phyloP scores from a whole-genome alignment of 2,329 filamentous ascomycete species.

The Fusarium compactum region DNA sequence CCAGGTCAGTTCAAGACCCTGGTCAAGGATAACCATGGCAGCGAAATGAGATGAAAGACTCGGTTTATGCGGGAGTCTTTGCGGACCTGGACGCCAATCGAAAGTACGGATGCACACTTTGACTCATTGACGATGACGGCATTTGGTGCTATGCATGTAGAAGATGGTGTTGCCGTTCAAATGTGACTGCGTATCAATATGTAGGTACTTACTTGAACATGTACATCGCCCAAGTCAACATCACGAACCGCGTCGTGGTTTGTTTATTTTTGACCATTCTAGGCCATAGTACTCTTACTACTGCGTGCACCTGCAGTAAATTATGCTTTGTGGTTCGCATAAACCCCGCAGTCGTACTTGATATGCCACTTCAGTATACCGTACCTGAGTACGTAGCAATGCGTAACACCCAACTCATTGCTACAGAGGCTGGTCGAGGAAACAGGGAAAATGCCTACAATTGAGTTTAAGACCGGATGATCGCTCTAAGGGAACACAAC shows the following conservation, averaged over 20 bases:
- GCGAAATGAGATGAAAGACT: slow-evolving; percentile 41
- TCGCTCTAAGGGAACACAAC: neutral
- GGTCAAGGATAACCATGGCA: slow-evolving; percentile 31
- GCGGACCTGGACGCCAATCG: slow-evolving; percentile 16
- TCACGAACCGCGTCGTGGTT: slow-evolving; percentile 20
- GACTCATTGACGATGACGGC: slow-evolving; percentile 27
- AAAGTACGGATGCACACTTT: neutral
- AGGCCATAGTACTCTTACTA: slow-evolving; percentile 1
- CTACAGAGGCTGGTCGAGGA: slow-evolving; percentile 19
- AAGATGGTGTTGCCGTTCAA: slow-evolving; percentile 5
- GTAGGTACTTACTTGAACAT: neutral
- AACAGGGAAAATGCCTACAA: slow-evolving; percentile 19
- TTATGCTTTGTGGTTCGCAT: slow-evolving; percentile 25
- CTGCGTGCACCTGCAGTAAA: slow-evolving; percentile 23
- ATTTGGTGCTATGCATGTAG: slow-evolving; percentile 14
- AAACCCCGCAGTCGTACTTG: slow-evolving; percentile 23
- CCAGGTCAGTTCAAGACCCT: slow-evolving; percentile 22
- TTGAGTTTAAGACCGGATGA: slow-evolving; percentile 7
- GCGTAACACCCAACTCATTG: neutral
- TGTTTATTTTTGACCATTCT: slow-evolving; percentile 24
- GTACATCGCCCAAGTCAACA: slow-evolving; percentile 26
- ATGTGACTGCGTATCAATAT: neutral
- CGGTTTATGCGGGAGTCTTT: slow-evolving; percentile 29
- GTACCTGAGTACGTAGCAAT: slow-evolving; percentile 5
- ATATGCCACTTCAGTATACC: slow-evolving; percentile 8